phyloP scores from a whole-genome alignment of 2,329 filamentous ascomycete genomes.

The Pochonia chlamydosporia region DNA sequence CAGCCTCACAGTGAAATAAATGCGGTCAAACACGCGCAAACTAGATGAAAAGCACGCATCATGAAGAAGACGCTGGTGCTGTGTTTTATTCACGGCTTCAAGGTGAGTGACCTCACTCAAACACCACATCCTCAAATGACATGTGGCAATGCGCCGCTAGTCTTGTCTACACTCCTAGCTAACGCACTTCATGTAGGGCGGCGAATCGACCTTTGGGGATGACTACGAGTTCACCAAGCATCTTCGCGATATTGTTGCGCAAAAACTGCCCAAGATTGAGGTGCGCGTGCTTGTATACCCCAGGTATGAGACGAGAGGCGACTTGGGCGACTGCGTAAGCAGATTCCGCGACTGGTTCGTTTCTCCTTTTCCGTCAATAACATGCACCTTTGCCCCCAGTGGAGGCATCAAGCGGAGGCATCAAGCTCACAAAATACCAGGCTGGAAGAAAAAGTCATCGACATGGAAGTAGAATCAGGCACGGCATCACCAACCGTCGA shows the following conservation, averaged over 20 bases:
- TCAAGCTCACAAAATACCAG: conserved; percentile 33
- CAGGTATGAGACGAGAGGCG: conserved; percentile 74
- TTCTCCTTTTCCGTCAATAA: not conserved
- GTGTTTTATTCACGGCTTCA: conserved; percentile 86
- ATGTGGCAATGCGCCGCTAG: not conserved
- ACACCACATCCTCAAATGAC: too few species aligned
- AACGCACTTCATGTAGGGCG: conserved; percentile 47
- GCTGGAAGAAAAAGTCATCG: conserved; percentile 89
- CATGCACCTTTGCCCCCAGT: not conserved
- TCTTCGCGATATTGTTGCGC: conserved; percentile 57
- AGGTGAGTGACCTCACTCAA: conserved; percentile 43
- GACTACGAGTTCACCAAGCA: conserved; percentile 64
- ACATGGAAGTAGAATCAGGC: conserved; percentile 77
- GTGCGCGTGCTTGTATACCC: conserved; percentile 69
- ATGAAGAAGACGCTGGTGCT: conserved; percentile 72
- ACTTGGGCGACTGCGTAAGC: conserved; percentile 64
- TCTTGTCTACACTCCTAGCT: not conserved
- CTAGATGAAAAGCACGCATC: not conserved
- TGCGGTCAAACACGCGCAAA: not conserved
- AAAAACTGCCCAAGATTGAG: conserved; percentile 62
- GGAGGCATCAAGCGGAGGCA: too few species aligned
- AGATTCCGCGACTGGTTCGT: conserved; percentile 69
- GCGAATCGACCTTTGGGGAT: conserved; percentile 69
- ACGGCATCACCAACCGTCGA: conserved; percentile 82
- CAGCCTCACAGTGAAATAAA: too few species aligned